Conservation (phyloP, 306 rosid genomes). For the Cucumis hystrix region DNA sequence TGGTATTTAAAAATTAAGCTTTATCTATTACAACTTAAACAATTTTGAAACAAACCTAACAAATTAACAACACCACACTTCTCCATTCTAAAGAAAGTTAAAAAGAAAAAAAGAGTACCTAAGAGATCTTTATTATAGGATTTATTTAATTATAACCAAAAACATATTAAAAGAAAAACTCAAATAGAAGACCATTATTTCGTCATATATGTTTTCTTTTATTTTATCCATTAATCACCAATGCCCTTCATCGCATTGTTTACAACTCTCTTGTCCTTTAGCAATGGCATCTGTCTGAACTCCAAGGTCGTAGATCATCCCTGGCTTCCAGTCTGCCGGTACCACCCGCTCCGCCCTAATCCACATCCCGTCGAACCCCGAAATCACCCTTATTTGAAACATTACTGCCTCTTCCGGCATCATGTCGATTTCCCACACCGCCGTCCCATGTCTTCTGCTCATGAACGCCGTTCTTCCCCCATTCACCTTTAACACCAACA, state of each 20-base stretch:
- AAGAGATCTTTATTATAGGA: not conserved
- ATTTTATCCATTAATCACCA: not conserved
- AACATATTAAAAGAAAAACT: not conserved
- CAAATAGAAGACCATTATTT: too few species aligned
- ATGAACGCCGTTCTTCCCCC: not conserved
- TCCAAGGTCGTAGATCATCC: slow-evolving; percentile 5
- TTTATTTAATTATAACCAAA: not conserved
- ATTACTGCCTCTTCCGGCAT: not conserved
- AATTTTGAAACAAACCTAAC: not conserved
- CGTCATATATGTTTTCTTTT: not conserved
- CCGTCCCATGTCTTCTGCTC: not conserved
- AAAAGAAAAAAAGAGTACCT: too few species aligned
- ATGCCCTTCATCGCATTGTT: not conserved
- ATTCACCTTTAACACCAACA: not conserved
- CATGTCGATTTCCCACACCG: not conserved
- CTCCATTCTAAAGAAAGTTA: not conserved
- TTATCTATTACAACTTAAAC: not conserved
- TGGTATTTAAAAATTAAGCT: too few species aligned
- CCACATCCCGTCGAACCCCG: slow-evolving; percentile 6
- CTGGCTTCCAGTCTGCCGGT: not conserved
- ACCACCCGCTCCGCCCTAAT: not conserved
- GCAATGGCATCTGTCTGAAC: not conserved
- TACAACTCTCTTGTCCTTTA: not conserved
- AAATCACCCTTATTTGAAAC: not conserved
- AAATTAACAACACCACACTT: not conserved